These are phyloP conservation scores for Aspergillus texensis DNA, from an alignment of 2,329 filamentous ascomycete species.

Conservation along the genomic window DNA sequence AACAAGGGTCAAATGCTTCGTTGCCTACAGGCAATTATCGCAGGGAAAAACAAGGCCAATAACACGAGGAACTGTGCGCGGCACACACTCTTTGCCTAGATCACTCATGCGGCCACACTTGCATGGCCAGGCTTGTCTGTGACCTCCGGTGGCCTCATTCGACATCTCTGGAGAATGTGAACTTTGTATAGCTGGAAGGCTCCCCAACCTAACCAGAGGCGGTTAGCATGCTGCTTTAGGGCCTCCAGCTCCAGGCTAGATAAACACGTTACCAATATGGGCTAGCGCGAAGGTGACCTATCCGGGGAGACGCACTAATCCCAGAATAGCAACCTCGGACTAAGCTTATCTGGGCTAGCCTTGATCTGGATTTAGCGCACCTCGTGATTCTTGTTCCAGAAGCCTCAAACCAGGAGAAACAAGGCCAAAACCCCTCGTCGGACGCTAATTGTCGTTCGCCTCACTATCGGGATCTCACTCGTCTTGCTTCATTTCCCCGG, in stretches of 20 bases:
- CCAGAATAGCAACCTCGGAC: conserved; percentile 18
- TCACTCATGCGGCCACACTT: conserved; percentile 1
- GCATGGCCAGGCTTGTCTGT: conserved; percentile 8
- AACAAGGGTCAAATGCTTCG: not conserved
- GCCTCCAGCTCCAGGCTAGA: not conserved
- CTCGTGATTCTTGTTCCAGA: conserved; percentile 31
- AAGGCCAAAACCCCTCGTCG: conserved; percentile 10
- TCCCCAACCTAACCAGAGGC: not conserved
- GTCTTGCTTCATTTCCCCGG: not conserved
- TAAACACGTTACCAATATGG: conserved; percentile 17
- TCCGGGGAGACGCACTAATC: conserved; percentile 23
- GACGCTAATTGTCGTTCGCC: conserved; percentile 2
- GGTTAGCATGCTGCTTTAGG: not conserved
- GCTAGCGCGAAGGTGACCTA: not conserved
- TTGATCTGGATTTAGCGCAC: conserved; percentile 20
- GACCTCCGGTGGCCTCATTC: not conserved
- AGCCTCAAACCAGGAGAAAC: conserved; percentile 10
- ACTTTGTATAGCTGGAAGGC: not conserved
- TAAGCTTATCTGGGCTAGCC: conserved; percentile 17
- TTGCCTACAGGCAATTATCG: not conserved
- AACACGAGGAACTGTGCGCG: not conserved
- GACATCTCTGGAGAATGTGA: not conserved
- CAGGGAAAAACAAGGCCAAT: not conserved
- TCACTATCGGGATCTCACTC: not conserved
- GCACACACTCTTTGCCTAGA: not conserved